Evolutionary conservation across 257 asterid genomes (phyloP).

Genomic region (Rhazya stricta): DNA sequence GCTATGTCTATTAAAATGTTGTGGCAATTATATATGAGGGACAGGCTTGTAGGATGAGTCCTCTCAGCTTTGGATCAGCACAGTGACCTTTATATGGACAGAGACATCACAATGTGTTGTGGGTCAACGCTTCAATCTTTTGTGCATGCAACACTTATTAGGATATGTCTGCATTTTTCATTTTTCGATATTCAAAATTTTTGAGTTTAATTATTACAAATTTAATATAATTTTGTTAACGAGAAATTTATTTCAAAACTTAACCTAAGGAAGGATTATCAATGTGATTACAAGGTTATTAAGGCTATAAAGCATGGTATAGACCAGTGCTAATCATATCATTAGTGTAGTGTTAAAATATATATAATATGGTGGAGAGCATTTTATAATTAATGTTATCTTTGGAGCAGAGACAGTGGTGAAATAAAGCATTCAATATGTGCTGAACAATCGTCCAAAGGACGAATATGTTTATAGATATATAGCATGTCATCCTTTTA

Average conservation of each 20-base stretch:
- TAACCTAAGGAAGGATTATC: background rate
- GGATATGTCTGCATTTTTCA: background rate
- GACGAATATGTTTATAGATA: constrained; percentile 4
- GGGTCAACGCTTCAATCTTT: constrained; percentile 21
- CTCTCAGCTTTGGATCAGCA: constrained; percentile 27
- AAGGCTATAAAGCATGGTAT: constrained; percentile 12
- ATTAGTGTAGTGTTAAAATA: constrained; percentile 20
- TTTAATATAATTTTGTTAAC: too few species aligned
- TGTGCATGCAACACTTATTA: background rate
- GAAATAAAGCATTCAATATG: constrained; percentile 29
- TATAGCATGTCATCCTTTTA: background rate
- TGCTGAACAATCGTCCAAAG: constrained; percentile 6
- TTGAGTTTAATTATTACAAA: too few species aligned
- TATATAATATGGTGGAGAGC: constrained; percentile 8
- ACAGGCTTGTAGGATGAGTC: constrained; percentile 16
- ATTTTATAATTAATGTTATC: constrained; percentile 33
- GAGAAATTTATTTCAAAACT: background rate
- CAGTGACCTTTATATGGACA: too few species aligned
- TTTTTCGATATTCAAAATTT: too few species aligned
- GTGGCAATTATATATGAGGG: constrained; percentile 25
- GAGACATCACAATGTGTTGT: constrained; percentile 24
- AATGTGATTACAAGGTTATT: background rate
- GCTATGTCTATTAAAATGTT: constrained; percentile 14
- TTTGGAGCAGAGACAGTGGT: constrained; percentile 19
- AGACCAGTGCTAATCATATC: constrained; percentile 34